Evolutionary conservation across 345 rosid species (phyloP).

Genomic region (Bruguiera parviflora): DNA sequence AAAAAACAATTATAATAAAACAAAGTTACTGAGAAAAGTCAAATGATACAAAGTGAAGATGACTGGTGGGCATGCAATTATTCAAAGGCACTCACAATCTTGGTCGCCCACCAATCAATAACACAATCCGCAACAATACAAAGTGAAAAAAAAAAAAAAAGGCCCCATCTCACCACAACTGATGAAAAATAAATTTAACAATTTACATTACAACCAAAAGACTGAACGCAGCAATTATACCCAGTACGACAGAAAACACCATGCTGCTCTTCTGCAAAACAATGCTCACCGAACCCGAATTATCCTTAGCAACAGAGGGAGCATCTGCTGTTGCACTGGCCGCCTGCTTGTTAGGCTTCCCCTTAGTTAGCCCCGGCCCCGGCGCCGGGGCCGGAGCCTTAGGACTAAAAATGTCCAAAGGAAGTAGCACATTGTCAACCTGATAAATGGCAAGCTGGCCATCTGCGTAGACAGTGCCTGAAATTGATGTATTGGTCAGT

Average conservation of each 20-base stretch:
- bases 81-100: slow-evolving; percentile 5
- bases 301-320: slow-evolving; percentile 10
- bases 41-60: neutral
- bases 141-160: neutral
- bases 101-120: neutral
- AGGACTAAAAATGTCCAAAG: slow-evolving; percentile 28
- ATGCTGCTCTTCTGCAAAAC: neutral
- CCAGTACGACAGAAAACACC: neutral
- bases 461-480: slow-evolving; percentile 32
- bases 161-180: neutral
- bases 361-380: neutral
- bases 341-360: slow-evolving; percentile 11
- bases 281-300: slow-evolving; percentile 5
- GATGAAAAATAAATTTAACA: neutral
- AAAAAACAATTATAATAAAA: neutral
- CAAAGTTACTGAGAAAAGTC: neutral
- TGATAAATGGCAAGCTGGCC: slow-evolving; percentile 37
- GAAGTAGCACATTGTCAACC: slow-evolving; percentile 41
- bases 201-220: neutral
- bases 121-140: neutral
- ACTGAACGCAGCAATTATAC: neutral
- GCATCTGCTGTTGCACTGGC: neutral
- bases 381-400: slow-evolving; percentile 25
- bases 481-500: slow-evolving; percentile 29
- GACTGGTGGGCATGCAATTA: slow-evolving; percentile 1